phyloP scores from a whole-genome alignment of 441 rosid genomes.

The Capsella rubella region DNA sequence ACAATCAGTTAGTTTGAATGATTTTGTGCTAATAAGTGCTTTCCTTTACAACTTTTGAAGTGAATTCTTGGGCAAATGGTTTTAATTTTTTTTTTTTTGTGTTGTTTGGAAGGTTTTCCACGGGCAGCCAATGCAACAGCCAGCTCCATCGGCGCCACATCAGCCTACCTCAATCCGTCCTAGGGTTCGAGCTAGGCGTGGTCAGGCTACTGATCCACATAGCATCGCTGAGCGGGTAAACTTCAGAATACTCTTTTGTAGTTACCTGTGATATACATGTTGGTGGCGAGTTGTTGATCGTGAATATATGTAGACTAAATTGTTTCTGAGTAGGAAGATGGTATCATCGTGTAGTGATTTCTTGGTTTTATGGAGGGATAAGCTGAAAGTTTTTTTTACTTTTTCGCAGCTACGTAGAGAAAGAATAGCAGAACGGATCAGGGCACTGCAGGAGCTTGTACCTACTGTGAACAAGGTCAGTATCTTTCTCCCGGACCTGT shows the following conservation, averaged over 20 bases:
- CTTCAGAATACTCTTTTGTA: neutral
- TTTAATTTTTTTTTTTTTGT: slow-evolving; percentile 27
- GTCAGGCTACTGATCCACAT: slow-evolving; percentile 99
- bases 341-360: neutral
- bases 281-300: neutral
- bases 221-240: slow-evolving; percentile 98
- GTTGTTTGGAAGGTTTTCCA: slow-evolving; percentile 71
- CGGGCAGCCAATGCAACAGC: slow-evolving; percentile 81
- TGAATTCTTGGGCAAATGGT: slow-evolving; percentile 3
- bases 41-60: neutral
- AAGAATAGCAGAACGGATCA: slow-evolving; percentile 97
- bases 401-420: slow-evolving; percentile 86
- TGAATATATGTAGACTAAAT: slow-evolving; percentile 2
- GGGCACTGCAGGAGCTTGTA: slow-evolving; percentile 96
- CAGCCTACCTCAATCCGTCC: slow-evolving; percentile 95
- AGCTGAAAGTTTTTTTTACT: slow-evolving; percentile 20
- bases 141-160: slow-evolving; percentile 80
- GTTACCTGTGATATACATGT: slow-evolving; percentile 1
- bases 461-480: slow-evolving; percentile 97
- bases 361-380: neutral
- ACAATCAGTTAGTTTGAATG: neutral
- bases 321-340: neutral
- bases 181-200: slow-evolving; percentile 97
- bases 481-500: slow-evolving; percentile 11
- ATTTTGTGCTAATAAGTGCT: neutral